Conservation (phyloP, 805 yeast species). For the Candida broadrunensis region DNA sequence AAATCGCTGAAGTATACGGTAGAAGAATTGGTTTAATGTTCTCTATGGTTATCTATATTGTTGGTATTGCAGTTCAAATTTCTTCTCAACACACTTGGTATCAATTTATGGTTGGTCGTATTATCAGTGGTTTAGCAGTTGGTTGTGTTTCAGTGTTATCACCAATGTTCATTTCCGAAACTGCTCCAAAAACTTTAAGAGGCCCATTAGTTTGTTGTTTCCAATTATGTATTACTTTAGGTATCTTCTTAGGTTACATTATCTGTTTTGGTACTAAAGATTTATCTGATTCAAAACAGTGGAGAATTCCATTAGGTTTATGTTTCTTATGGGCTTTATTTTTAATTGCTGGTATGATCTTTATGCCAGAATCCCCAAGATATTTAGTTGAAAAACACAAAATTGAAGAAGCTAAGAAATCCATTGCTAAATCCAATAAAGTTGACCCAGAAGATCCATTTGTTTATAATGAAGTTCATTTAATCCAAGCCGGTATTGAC, state of each 20-base stretch:
- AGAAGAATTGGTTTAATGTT: constrained; percentile 55
- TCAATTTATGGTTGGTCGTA: constrained; percentile 63
- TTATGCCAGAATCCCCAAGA: constrained; percentile 72
- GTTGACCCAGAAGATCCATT: constrained; percentile 51
- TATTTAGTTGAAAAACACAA: constrained; percentile 51
- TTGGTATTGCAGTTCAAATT: constrained; percentile 62
- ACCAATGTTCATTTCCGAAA: constrained; percentile 65
- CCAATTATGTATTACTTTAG: constrained; percentile 68
- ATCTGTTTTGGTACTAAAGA: constrained; percentile 60
- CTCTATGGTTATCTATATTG: constrained; percentile 53
- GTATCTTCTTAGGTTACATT: constrained; percentile 71
- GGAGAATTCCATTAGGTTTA: constrained; percentile 66
- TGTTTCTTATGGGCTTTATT: constrained; percentile 53
- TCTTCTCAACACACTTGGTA: constrained; percentile 54
- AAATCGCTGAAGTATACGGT: constrained; percentile 57
- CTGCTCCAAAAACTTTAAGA: constrained; percentile 67
- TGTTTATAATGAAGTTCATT: constrained; percentile 51
- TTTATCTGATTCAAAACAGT: constrained; percentile 47
- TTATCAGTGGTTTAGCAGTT: constrained; percentile 66
- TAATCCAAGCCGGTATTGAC: constrained; percentile 59
- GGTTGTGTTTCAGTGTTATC: constrained; percentile 70
- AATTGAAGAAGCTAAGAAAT: constrained; percentile 50
- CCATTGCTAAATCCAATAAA: constrained; percentile 60
- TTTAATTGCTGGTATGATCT: constrained; percentile 48
- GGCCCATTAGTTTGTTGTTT: constrained; percentile 68